Conservation (phyloP, 768 basidiomycete species). For the Termitomyces sp. region DNA sequence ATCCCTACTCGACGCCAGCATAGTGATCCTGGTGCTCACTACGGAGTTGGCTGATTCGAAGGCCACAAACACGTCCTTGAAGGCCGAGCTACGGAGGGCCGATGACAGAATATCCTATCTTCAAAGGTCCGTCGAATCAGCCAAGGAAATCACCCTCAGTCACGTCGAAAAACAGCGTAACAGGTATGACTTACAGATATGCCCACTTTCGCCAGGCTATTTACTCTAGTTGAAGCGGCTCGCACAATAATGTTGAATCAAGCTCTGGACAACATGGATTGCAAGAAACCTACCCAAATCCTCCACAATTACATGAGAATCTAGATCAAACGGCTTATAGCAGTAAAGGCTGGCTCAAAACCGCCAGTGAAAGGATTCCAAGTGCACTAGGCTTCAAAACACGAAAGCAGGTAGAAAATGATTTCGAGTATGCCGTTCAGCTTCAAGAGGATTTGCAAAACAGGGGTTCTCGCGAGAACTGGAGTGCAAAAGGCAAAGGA, state of each 20-base stretch:
- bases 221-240: neutral
- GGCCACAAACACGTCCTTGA: conserved; percentile 16
- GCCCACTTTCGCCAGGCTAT: neutral
- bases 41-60: conserved; percentile 34
- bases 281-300: neutral
- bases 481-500: neutral
- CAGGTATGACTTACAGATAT: neutral
- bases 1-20: conserved; percentile 45
- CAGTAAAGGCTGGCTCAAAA: neutral
- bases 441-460: neutral
- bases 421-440: neutral
- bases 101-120: neutral
- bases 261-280: neutral
- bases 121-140: neutral
- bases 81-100: neutral
- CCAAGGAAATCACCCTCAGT: neutral
- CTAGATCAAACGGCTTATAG: neutral
- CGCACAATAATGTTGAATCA: neutral
- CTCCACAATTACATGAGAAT: neutral
- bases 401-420: neutral
- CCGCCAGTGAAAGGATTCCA: neutral
- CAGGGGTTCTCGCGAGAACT: neutral
- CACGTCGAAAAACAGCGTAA: neutral
- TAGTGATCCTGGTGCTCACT: conserved; percentile 40
- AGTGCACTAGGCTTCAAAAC: neutral